Percentiles rank a stretch among this genome's conserved stretches.
Conservation (phyloP, 2,329 filamentous ascomycete genomes). For the Calonectria multiphialidica region DNA sequence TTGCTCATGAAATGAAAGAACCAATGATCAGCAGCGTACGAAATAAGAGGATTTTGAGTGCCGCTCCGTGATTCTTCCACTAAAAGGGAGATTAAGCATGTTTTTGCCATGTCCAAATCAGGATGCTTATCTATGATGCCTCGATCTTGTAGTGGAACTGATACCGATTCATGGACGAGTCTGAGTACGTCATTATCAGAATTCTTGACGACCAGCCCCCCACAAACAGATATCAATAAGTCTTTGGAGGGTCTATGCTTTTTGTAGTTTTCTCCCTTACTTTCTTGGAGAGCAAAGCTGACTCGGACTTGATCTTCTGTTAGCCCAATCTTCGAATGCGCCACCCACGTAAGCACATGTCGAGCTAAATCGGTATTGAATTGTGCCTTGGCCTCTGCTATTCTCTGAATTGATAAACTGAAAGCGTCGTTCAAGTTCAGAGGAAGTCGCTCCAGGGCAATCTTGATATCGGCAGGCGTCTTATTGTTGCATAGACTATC, state of each 20-base stretch:
- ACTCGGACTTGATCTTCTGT: background rate
- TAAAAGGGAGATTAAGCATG: background rate
- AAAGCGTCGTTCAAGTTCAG: background rate
- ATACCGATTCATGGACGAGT: background rate
- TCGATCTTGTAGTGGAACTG: background rate
- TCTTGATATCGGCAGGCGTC: background rate
- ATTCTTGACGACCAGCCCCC: background rate
- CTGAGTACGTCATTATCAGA: background rate
- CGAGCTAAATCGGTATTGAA: background rate
- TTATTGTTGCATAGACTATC: background rate
- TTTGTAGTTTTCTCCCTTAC: background rate
- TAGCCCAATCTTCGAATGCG: background rate
- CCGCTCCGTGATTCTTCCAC: background rate
- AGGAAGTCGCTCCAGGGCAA: background rate
- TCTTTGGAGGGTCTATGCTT: background rate
- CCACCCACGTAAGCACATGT: background rate
- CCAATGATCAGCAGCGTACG: background rate
- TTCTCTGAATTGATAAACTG: background rate
- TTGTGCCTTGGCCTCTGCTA: background rate
- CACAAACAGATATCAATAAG: background rate
- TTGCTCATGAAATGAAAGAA: background rate
- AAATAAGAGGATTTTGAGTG: background rate
- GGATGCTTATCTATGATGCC: background rate
- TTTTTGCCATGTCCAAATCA: background rate
- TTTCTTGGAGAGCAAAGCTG: background rate